phyloP scores from a whole-genome alignment of 495 filamentous ascomycete species.

The Penicillium taxi region DNA sequence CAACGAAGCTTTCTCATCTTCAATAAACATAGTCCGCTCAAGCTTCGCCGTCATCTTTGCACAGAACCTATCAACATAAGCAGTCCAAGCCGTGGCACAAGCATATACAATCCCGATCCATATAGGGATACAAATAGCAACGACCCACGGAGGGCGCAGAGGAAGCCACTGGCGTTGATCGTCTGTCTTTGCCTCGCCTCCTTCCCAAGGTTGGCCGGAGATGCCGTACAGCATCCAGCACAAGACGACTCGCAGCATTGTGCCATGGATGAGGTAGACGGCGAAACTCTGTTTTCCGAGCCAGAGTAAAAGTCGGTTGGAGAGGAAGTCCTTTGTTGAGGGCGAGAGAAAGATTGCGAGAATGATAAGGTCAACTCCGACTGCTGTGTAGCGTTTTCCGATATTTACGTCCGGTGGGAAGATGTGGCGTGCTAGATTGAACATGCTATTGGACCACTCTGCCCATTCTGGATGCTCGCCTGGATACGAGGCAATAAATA shows the following conservation, averaged over 20 bases:
- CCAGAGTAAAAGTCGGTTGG: slow-evolving; percentile 53
- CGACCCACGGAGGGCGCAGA: slow-evolving; percentile 33
- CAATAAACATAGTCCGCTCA: slow-evolving; percentile 46
- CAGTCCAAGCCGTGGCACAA: slow-evolving; percentile 55
- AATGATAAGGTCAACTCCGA: slow-evolving; percentile 51
- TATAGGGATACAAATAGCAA: slow-evolving; percentile 42
- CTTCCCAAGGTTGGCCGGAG: slow-evolving; percentile 39
- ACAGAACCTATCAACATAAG: slow-evolving; percentile 58
- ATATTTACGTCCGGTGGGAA: slow-evolving; percentile 49
- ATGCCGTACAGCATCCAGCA: slow-evolving; percentile 59
- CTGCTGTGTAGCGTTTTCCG: slow-evolving; percentile 45
- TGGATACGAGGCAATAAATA: slow-evolving; percentile 53
- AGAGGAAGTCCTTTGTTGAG: slow-evolving; percentile 45
- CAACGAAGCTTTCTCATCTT: slow-evolving; percentile 41
- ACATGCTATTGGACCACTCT: slow-evolving; percentile 49
- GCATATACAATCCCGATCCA: slow-evolving; percentile 54
- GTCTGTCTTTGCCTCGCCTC: slow-evolving; percentile 37
- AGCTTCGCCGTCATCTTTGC: slow-evolving; percentile 51
- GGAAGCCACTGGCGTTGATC: slow-evolving; percentile 33
- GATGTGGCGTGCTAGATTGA: slow-evolving; percentile 39
- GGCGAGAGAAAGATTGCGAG: slow-evolving; percentile 53
- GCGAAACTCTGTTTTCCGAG: slow-evolving; percentile 61
- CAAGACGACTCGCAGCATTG: slow-evolving; percentile 52
- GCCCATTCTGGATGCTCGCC: slow-evolving; percentile 50
- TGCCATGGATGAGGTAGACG: slow-evolving; percentile 60